Conservation (phyloP, 495 filamentous ascomycete species). For the Penicillium paradoxum region DNA sequence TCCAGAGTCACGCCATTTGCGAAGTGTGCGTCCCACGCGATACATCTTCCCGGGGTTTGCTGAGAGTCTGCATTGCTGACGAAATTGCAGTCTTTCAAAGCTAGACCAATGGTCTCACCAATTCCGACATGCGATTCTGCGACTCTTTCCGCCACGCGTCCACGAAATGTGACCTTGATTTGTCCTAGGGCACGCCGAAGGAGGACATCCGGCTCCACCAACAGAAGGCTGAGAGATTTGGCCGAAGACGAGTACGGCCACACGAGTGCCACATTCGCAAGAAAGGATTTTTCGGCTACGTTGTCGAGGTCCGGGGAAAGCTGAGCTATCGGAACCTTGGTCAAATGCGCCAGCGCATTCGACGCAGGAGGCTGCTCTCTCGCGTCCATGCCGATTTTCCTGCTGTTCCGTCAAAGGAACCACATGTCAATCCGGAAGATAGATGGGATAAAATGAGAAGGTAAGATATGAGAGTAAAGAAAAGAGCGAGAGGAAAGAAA, state of each 20-base stretch:
- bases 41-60: conserved; percentile 58
- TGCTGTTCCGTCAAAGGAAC: conserved; percentile 5
- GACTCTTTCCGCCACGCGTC: conserved; percentile 63
- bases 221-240: conserved; percentile 64
- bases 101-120: conserved; percentile 67
- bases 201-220: conserved; percentile 83
- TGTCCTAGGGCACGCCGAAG: conserved; percentile 75
- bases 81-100: conserved; percentile 62
- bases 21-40: conserved; percentile 73
- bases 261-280: conserved; percentile 72
- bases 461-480: neutral
- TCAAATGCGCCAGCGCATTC: conserved; percentile 21
- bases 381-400: conserved; percentile 30
- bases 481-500: neutral
- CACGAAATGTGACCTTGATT: conserved; percentile 75
- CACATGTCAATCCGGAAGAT: neutral
- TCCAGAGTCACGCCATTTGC: conserved; percentile 52
- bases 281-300: conserved; percentile 37
- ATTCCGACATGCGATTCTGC: conserved; percentile 62
- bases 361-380: conserved; percentile 22
- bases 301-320: conserved; percentile 51
- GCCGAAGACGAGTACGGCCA: conserved; percentile 87
- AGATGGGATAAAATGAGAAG: neutral
- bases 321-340: conserved; percentile 59
- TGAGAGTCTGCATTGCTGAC: conserved; percentile 38